These are phyloP conservation scores for Rosa chinensis DNA, from an alignment of 306 rosid genomes.

Conservation along the genomic window DNA sequence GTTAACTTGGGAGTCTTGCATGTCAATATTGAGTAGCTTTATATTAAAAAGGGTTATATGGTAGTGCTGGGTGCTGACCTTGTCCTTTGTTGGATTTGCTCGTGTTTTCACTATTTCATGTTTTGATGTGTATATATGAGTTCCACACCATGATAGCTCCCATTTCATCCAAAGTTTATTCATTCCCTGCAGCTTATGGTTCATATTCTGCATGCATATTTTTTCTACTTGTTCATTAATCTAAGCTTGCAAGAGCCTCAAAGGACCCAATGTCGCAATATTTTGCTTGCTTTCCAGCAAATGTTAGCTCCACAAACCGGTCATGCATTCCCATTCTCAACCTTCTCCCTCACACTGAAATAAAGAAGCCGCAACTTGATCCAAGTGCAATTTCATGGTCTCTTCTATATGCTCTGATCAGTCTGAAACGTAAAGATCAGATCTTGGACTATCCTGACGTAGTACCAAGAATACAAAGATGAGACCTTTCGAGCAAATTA, in stretches of 20 bases:
- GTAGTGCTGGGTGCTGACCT: conserved; percentile 38
- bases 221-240: too few relatives aligned
- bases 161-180: conserved; percentile 20
- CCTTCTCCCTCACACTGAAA: not conserved
- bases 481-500: not conserved
- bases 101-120: conserved; percentile 28
- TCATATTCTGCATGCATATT: not conserved
- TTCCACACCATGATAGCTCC: conserved; percentile 32
- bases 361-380: not conserved
- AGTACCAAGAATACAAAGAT: not conserved
- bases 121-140: conserved; percentile 36
- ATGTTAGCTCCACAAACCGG: not conserved
- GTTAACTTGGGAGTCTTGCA: conserved; percentile 23
- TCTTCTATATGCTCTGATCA: not conserved
- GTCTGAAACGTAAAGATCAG: not conserved
- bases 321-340: not conserved
- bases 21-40: conserved; percentile 21
- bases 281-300: not conserved
- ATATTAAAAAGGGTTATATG: conserved; percentile 27
- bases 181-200: not conserved
- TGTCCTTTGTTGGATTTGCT: conserved; percentile 42
- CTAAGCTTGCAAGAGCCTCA: not conserved
- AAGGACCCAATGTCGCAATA: not conserved
- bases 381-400: not conserved
- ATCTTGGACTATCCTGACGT: not conserved